These are phyloP conservation scores for Penicillium sp. DNA, from an alignment of 2,329 filamentous ascomycete species.

Conservation along the genomic window DNA sequence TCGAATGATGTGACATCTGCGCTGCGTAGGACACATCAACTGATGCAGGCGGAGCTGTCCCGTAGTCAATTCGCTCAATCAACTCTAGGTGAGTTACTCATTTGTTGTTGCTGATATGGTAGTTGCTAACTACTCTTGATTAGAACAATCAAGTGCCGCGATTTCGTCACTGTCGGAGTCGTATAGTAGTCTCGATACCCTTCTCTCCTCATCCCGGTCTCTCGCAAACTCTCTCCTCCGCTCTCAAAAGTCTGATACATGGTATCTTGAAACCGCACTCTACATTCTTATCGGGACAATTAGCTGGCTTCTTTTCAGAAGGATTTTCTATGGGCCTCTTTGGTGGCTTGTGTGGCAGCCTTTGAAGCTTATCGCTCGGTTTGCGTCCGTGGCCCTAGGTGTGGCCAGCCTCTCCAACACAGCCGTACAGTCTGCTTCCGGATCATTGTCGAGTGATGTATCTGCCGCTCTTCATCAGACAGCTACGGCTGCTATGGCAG, in stretches of 20 bases:
- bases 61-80: slow-evolving; percentile 87
- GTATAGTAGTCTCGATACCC: slow-evolving; percentile 73
- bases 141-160: slow-evolving; percentile 72
- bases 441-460: slow-evolving; percentile 19
- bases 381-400: slow-evolving; percentile 55
- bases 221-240: slow-evolving; percentile 74
- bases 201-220: slow-evolving; percentile 69
- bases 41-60: slow-evolving; percentile 79
- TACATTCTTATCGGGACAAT: slow-evolving; percentile 76
- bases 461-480: slow-evolving; percentile 23
- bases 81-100: slow-evolving; percentile 56
- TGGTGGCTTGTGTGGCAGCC: slow-evolving; percentile 89
- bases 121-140: slow-evolving; percentile 8
- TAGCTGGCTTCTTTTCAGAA: slow-evolving; percentile 78
- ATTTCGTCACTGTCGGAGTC: slow-evolving; percentile 75
- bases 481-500: slow-evolving; percentile 19
- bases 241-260: slow-evolving; percentile 94
- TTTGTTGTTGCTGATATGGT: neutral
- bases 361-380: slow-evolving; percentile 62
- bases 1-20: slow-evolving; percentile 80
- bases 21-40: slow-evolving; percentile 76
- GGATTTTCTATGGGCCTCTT: slow-evolving; percentile 80
- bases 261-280: slow-evolving; percentile 90
- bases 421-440: slow-evolving; percentile 25
- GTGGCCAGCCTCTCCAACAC: slow-evolving; percentile 45